These are phyloP conservation scores for Talaromyces sp. DNA, from an alignment of 2,329 filamentous ascomycete species.

Conservation along the genomic window DNA sequence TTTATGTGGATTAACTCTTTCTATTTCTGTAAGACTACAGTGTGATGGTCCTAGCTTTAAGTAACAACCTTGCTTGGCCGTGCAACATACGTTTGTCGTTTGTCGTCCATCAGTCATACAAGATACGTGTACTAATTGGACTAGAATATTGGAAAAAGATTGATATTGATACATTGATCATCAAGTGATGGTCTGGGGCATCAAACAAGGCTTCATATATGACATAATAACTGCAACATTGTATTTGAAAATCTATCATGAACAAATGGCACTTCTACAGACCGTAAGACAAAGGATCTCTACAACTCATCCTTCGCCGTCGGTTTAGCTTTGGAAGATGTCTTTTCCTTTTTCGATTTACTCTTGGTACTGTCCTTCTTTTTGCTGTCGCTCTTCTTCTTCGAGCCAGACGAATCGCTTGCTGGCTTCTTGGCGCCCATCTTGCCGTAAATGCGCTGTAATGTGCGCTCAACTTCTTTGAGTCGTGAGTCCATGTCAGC, in stretches of 20 bases:
- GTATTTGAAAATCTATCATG: slow-evolving; percentile 8
- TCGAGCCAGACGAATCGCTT: slow-evolving; percentile 17
- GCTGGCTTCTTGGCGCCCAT: slow-evolving; percentile 62
- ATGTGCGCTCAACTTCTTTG: slow-evolving; percentile 58
- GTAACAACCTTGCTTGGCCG: too few species aligned
- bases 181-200: not conserved
- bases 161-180: not conserved
- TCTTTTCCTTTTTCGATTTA: slow-evolving; percentile 9
- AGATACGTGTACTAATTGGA: too few species aligned
- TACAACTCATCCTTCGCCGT: slow-evolving; percentile 11
- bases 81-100: too few species aligned
- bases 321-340: slow-evolving; percentile 8
- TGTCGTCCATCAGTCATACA: too few species aligned
- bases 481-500: slow-evolving; percentile 66
- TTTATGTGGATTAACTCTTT: too few species aligned
- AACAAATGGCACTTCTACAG: slow-evolving; percentile 6
- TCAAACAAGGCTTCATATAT: not conserved
- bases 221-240: not conserved
- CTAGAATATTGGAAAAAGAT: not conserved
- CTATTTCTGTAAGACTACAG: too few species aligned
- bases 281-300: not conserved
- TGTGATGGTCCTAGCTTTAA: too few species aligned
- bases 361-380: slow-evolving; percentile 17
- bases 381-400: slow-evolving; percentile 38
- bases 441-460: slow-evolving; percentile 31